Evolutionary conservation across 805 yeast genomes (phyloP), one percentile per base, ranked within the genome.

Genomic region (Millerago galiae): DNA sequence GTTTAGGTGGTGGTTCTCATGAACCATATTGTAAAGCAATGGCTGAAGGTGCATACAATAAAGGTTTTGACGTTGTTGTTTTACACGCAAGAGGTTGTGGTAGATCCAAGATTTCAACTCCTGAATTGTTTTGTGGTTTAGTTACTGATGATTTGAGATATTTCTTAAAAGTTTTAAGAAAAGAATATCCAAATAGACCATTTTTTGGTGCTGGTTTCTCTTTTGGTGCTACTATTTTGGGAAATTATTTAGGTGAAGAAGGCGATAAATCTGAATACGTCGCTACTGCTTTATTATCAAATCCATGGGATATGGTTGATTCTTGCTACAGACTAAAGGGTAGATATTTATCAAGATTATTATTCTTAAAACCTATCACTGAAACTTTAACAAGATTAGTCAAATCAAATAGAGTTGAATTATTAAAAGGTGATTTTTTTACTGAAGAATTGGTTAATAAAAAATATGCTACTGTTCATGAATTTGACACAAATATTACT

Each of bases 1-100:
- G 93, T 2, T 66, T 84, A 31, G 82, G 85, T 24, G 91, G 93
- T 45, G 95, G 95, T 2, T 79, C 87, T 13, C 84, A 80, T 52
- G 93, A 84, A 58, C 78, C 85, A 16, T 80, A 80, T 44, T 74
- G 83, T 37, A 70, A 88, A 48, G 72, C 82, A 8, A 63, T 79
- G 31, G 61, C 77, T 30, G 63, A 65, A 36, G 59, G 63, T 16
- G 60, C 81, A 37, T 68, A 72, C 27, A 52, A 58, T 1, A 61
- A 63, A 13, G 63, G 65, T 42, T 70, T 79, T 56, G 77, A 81
- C 61, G 81, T 79, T 37, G 83, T 80, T 15, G 76, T 74, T 3
- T 55, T 84, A 38, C 83, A 82, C 56, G 71, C 84, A 14, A 68
- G 95, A 55, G 95, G 95, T 4, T 83, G 91, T 61, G 82, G 87